Conservation (phyloP, 768 basidiomycete species). For the Chalciporus piperatus region DNA sequence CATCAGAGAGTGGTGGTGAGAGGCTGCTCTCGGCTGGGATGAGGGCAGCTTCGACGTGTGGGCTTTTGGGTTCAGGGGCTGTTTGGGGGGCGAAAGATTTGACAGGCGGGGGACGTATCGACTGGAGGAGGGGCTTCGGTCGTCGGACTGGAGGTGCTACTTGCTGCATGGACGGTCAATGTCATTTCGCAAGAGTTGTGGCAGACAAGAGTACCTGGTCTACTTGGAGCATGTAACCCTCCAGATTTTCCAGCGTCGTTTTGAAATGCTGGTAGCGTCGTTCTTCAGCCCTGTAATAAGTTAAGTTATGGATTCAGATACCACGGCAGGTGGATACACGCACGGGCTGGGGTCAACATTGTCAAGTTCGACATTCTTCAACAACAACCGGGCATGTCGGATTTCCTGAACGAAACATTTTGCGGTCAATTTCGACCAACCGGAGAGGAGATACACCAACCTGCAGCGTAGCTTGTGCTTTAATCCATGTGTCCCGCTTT, state of each 20-base stretch:
- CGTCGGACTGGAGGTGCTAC: slow-evolving; percentile 38
- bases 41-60: slow-evolving; percentile 20
- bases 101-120: slow-evolving; percentile 43
- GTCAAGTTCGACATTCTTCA: slow-evolving; percentile 57
- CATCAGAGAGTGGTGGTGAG: slow-evolving; percentile 13
- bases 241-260: slow-evolving; percentile 52
- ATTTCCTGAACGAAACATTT: slow-evolving; percentile 35
- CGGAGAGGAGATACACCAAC: slow-evolving; percentile 31
- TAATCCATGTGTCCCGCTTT: slow-evolving; percentile 46
- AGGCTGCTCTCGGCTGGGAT: slow-evolving; percentile 22
- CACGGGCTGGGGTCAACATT: slow-evolving; percentile 44
- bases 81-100: slow-evolving; percentile 6
- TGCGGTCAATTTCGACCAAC: neutral
- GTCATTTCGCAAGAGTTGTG: too few species aligned
- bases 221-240: slow-evolving; percentile 48
- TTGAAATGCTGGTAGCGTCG: slow-evolving; percentile 46
- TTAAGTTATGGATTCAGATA: neutral
- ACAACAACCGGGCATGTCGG: slow-evolving; percentile 53
- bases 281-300: slow-evolving; percentile 36
- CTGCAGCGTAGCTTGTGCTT: slow-evolving; percentile 54
- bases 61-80: neutral
- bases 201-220: slow-evolving; percentile 42
- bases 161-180: slow-evolving; percentile 32
- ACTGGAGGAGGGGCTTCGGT: slow-evolving; percentile 51
- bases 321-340: slow-evolving; percentile 18